Evolutionary conservation across 495 filamentous ascomycete genomes (phyloP).

Genomic region (Glarea lozoyensis): DNA sequence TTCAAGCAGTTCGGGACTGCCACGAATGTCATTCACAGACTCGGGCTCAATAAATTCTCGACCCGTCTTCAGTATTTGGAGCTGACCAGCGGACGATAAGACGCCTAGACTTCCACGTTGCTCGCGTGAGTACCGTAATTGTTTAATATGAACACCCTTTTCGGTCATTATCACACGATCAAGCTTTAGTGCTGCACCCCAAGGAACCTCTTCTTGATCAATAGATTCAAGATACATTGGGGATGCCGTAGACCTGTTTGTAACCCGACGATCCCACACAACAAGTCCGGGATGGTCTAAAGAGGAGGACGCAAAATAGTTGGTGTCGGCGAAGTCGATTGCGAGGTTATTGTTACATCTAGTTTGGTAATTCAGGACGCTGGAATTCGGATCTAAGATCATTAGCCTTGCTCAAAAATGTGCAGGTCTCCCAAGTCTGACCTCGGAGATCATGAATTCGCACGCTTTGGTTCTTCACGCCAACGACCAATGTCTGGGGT

Average conservation of each 20-base stretch:
- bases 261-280: conserved; percentile 81
- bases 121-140: conserved; percentile 69
- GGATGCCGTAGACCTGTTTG: conserved; percentile 36
- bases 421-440: conserved; percentile 28
- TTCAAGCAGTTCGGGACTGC: conserved; percentile 42
- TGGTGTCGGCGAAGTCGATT: conserved; percentile 82
- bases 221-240: conserved; percentile 36
- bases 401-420: conserved; percentile 3
- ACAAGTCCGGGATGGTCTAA: conserved; percentile 56
- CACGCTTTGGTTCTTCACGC: conserved; percentile 77
- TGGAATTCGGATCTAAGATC: conserved; percentile 42
- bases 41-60: conserved; percentile 46
- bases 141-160: conserved; percentile 55
- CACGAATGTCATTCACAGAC: conserved; percentile 25
- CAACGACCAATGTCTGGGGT: conserved; percentile 72
- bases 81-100: conserved; percentile 67
- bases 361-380: conserved; percentile 55
- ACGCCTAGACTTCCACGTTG: conserved; percentile 66
- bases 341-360: conserved; percentile 84
- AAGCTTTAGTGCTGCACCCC: conserved; percentile 57
- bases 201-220: conserved; percentile 38
- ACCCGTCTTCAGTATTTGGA: conserved; percentile 63
- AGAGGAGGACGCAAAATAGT: conserved; percentile 88
- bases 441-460: conserved; percentile 87
- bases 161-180: conserved; percentile 50